phyloP scores from a whole-genome alignment of 2,329 filamentous ascomycete genomes.

The Blumeriella jaapii region DNA sequence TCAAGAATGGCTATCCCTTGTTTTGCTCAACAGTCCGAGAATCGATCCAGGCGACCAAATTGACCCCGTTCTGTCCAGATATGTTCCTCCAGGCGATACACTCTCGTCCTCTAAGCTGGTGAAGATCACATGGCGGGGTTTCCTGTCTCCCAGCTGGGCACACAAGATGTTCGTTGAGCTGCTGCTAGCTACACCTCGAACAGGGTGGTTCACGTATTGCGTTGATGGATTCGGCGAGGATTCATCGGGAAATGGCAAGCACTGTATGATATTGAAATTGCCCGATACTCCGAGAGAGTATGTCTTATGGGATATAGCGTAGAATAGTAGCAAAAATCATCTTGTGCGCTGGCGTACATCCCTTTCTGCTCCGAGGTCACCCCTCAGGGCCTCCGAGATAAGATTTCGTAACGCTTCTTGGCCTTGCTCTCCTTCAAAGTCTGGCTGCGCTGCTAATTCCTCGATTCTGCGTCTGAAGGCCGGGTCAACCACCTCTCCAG shows the following conservation, averaged over 20 bases:
- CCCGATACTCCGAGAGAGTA: conserved; percentile 40
- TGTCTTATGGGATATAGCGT: conserved; percentile 45
- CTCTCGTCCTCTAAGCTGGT: conserved; percentile 28
- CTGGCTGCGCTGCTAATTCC: conserved; percentile 69
- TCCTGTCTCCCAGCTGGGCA: conserved; percentile 43
- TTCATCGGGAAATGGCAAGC: conserved; percentile 34
- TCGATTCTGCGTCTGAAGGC: conserved; percentile 82
- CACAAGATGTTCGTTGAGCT: conserved; percentile 35
- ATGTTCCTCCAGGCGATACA: conserved; percentile 39
- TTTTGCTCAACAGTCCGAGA: conserved; percentile 54
- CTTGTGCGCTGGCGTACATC: conserved; percentile 51
- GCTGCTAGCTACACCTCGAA: conserved; percentile 34
- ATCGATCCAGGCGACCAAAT: conserved; percentile 44
- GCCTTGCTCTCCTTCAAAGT: conserved; percentile 71
- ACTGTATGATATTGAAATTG: conserved; percentile 43
- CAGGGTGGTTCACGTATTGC: conserved; percentile 45
- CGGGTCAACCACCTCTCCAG: conserved; percentile 58
- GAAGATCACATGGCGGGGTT: conserved; percentile 47
- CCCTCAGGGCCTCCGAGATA: conserved; percentile 68
- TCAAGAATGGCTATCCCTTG: conserved; percentile 67
- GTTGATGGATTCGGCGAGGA: conserved; percentile 39
- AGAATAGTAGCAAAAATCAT: conserved; percentile 29
- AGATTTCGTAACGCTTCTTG: conserved; percentile 70
- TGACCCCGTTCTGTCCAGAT: conserved; percentile 59
- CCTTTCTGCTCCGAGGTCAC: conserved; percentile 52